These are phyloP conservation scores for Emericellopsis cladophorae DNA, from an alignment of 2,329 filamentous ascomycete genomes.

Conservation along the genomic window DNA sequence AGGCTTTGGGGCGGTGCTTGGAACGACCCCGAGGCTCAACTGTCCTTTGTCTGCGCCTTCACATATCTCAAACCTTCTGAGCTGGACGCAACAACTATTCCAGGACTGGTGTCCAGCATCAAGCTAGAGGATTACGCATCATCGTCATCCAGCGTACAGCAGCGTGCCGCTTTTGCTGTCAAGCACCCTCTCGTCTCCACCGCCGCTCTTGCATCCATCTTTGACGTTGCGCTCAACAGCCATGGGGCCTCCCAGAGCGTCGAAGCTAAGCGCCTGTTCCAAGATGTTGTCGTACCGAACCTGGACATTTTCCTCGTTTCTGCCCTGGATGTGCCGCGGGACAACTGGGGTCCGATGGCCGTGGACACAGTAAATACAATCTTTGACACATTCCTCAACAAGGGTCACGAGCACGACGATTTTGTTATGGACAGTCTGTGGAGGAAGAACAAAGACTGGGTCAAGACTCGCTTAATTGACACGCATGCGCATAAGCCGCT, in stretches of 20 bases:
- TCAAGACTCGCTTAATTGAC: constrained; percentile 66
- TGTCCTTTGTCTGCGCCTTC: constrained; percentile 89
- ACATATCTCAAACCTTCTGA: constrained; percentile 62
- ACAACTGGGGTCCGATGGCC: constrained; percentile 62
- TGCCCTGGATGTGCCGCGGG: constrained; percentile 60
- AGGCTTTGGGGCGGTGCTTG: constrained; percentile 82
- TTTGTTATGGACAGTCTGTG: constrained; percentile 88
- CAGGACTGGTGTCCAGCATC: constrained; percentile 68
- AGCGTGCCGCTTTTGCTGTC: constrained; percentile 48
- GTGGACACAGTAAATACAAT: constrained; percentile 64
- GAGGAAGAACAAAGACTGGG: constrained; percentile 82
- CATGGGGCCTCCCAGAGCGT: constrained; percentile 47
- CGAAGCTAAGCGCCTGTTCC: constrained; percentile 53
- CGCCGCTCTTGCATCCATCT: constrained; percentile 63
- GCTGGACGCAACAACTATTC: constrained; percentile 76
- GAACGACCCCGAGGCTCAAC: constrained; percentile 74
- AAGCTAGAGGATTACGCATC: constrained; percentile 43
- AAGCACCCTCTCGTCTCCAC: constrained; percentile 83
- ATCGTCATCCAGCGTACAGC: constrained; percentile 33
- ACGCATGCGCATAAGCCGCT: constrained; percentile 66
- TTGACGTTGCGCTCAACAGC: constrained; percentile 50
- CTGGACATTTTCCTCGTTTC: constrained; percentile 70
- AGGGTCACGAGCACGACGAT: constrained; percentile 57
- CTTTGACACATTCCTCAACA: constrained; percentile 74
- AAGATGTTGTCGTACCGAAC: constrained; percentile 58